Conservation (phyloP, 139 green algal genomes). For the Coccomyxa sp. region DNA sequence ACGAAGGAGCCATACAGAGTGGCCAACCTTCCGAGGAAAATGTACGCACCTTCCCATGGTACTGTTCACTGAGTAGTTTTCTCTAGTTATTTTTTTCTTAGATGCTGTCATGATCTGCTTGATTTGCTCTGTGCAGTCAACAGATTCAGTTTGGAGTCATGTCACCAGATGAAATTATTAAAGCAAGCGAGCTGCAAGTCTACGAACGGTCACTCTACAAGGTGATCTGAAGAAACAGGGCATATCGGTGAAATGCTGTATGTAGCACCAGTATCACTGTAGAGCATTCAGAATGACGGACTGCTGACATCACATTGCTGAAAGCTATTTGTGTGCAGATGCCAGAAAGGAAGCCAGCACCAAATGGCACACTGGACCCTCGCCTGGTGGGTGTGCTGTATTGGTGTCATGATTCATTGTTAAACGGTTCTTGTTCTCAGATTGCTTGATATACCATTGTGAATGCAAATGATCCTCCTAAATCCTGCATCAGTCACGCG, state of each 20-base stretch:
- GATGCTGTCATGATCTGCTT: not conserved
- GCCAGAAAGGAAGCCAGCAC: constrained; percentile 74
- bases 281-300: too few species aligned
- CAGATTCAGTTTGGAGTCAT: constrained; percentile 86
- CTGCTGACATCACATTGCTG: not conserved
- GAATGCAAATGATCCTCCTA: not conserved
- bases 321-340: constrained; percentile 42
- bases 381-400: constrained; percentile 50
- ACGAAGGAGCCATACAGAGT: constrained; percentile 69
- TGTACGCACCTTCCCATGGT: constrained; percentile 38
- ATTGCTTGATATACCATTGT: not conserved
- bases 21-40: constrained; percentile 64
- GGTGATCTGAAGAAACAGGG: constrained; percentile 18
- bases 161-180: constrained; percentile 78
- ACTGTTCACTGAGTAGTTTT: not conserved
- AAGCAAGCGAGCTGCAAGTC: constrained; percentile 78
- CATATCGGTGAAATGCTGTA: too few species aligned
- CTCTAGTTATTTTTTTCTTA: not conserved
- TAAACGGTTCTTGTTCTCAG: not conserved
- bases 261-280: too few species aligned
- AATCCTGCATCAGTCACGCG: not conserved
- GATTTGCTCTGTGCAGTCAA: constrained; percentile 50
- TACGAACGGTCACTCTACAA: constrained; percentile 87
- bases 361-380: constrained; percentile 83
- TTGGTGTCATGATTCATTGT: not conserved